Evolutionary conservation across 1,284 basidiomycete species (phyloP).

Genomic region (Bondarzewia mesenterica): DNA sequence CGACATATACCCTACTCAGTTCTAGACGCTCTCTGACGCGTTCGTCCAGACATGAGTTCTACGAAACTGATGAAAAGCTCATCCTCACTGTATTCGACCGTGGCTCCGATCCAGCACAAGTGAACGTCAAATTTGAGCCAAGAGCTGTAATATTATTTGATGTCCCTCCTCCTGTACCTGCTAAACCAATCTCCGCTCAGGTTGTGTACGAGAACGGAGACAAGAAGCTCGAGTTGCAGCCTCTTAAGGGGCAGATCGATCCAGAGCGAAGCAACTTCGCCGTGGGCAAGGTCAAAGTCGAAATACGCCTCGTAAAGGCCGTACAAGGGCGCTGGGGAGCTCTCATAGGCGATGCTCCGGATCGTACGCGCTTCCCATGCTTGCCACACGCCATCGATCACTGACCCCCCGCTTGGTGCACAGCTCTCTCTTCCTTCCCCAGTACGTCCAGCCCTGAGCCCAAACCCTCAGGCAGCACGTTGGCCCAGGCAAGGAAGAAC

Average conservation of each 20-base stretch:
- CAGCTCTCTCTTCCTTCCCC: constrained; percentile 20
- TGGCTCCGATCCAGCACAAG: constrained; percentile 57
- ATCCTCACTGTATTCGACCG: constrained; percentile 77
- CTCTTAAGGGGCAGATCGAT: constrained; percentile 77
- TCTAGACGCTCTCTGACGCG: background rate
- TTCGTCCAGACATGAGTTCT: constrained; percentile 71
- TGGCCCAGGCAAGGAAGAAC: constrained; percentile 50
- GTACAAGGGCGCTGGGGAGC: constrained; percentile 64
- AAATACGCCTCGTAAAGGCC: constrained; percentile 61
- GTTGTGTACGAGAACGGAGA: constrained; percentile 57
- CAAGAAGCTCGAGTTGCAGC: constrained; percentile 56
- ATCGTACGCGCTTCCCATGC: constrained; percentile 41
- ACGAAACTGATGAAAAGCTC: constrained; percentile 73
- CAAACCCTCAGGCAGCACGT: constrained; percentile 18
- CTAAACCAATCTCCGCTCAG: constrained; percentile 25
- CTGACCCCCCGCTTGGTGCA: constrained; percentile 24
- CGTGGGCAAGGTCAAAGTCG: constrained; percentile 81
- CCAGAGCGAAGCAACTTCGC: constrained; percentile 53
- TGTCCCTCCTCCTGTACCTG: background rate
- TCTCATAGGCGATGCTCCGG: constrained; percentile 66
- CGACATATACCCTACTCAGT: background rate
- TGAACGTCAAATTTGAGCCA: constrained; percentile 56
- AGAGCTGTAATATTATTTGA: constrained; percentile 38
- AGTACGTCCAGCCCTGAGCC: constrained; percentile 18
- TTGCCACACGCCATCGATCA: constrained; percentile 19